Evolutionary conservation across 176 grass and related monocot species (phyloP).

Genomic region (Saccharum officinarum): DNA sequence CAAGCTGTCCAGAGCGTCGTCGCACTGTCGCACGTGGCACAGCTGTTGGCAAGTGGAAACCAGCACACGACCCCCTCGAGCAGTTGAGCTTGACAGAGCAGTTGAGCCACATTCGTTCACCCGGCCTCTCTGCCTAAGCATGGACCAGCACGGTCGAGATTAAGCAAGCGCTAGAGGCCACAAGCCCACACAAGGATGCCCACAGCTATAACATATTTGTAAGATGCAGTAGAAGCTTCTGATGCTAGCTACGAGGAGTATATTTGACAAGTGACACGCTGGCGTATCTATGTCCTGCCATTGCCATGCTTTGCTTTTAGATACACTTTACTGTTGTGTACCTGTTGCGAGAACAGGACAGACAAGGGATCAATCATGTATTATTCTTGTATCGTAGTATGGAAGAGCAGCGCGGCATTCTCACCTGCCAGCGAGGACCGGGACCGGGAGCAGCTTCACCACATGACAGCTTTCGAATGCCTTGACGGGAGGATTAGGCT

Average conservation of each 20-base stretch:
- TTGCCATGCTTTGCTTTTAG: not conserved
- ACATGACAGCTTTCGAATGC: no score
- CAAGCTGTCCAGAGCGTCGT: conserved; percentile 4
- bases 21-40: conserved; percentile 29
- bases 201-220: not conserved
- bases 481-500: no score
- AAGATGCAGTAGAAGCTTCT: conserved; percentile 7
- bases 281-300: not conserved
- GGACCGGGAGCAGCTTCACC: not conserved
- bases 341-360: not conserved
- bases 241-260: no score
- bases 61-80: not conserved
- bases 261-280: not conserved
- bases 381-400: no score
- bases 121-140: not conserved
- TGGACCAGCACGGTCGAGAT: conserved; percentile 24
- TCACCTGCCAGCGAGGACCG: not conserved
- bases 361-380: not conserved
- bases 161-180: not conserved
- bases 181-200: not conserved
- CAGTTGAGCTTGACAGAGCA: no score
- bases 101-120: no score
- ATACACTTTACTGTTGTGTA: not conserved
- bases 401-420: not conserved
- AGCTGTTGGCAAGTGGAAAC: conserved; percentile 26